A percentile compares a stretch with the other conserved stretches of the same genome.
phyloP scores from a whole-genome alignment of 2,329 filamentous ascomycete species.

The Massarina eburnea region DNA sequence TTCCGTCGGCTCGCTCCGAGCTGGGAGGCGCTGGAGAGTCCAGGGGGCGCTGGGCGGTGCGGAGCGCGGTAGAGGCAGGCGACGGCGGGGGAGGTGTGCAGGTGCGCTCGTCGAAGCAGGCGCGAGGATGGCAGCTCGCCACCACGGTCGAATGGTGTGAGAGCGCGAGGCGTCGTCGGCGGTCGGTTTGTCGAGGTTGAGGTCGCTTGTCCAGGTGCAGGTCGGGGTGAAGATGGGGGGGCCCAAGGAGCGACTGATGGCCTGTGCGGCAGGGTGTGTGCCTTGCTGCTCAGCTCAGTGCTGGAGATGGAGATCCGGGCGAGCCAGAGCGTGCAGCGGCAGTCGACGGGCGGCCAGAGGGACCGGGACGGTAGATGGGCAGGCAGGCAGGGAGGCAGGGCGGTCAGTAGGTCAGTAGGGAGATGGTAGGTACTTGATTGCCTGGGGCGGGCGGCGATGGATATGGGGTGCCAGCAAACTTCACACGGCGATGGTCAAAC shows the following conservation, averaged over 20 bases:
- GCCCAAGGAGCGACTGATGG: background rate
- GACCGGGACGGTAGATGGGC: too few species aligned
- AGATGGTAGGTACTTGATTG: too few species aligned
- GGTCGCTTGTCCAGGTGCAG: conserved; percentile 4
- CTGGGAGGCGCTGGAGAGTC: background rate
- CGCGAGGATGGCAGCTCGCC: background rate
- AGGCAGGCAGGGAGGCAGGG: too few species aligned
- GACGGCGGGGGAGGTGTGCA: background rate
- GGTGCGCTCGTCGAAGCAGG: background rate
- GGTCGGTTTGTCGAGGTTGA: conserved; percentile 8
- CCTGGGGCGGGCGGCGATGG: too few species aligned
- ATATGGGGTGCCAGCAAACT: background rate
- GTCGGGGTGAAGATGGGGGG: conserved; percentile 3
- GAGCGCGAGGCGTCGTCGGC: conserved; percentile 11
- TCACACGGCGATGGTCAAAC: too few species aligned
- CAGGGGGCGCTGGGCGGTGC: background rate
- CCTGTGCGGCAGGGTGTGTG: background rate
- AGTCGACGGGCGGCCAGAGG: too few species aligned
- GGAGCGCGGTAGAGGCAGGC: background rate
- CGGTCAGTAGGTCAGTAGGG: too few species aligned
- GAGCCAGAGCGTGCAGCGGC: background rate
- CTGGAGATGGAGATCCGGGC: too few species aligned
- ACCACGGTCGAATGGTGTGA: conserved; percentile 7
- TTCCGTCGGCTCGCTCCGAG: conserved; percentile 21
- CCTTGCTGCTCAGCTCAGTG: background rate